A percentile compares a stretch with the other conserved stretches of the same genome.
Evolutionary conservation across 2,329 filamentous ascomycete genomes (phyloP).

Genomic region (Daldinia eschscholtzii): DNA sequence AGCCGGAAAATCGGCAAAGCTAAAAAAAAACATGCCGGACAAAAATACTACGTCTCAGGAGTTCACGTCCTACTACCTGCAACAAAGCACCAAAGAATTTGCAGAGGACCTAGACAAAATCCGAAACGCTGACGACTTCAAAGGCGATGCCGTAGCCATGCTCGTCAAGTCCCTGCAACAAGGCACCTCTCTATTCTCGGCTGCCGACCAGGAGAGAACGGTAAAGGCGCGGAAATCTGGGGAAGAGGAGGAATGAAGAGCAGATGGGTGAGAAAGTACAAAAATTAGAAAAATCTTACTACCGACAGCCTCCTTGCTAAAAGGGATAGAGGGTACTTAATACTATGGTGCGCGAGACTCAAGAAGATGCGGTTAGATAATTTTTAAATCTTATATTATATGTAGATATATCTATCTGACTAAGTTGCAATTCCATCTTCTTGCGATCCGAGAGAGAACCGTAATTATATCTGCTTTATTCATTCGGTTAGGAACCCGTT

Average conservation of each 20-base stretch:
- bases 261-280: neutral
- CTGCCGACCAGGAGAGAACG: constrained; percentile 61
- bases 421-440: neutral
- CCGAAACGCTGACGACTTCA: constrained; percentile 77
- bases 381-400: neutral
- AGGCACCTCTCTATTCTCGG: constrained; percentile 71
- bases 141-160: constrained; percentile 71
- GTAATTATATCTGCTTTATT: neutral
- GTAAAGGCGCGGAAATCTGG: constrained; percentile 38
- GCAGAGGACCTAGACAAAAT: constrained; percentile 80
- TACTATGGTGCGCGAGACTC: too few species aligned
- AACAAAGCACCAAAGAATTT: constrained; percentile 76
- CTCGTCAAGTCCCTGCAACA: constrained; percentile 77
- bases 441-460: neutral
- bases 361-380: neutral
- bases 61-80: constrained; percentile 77
- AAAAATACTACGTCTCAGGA: constrained; percentile 49
- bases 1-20: neutral
- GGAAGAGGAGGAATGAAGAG: constrained; percentile 17
- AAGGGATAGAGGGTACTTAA: neutral
- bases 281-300: neutral
- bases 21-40: constrained; percentile 35
- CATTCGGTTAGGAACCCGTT: neutral
- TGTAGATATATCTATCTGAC: neutral
- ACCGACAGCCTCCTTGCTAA: neutral